Base-by-base conservation (phyloP, 2,329 filamentous ascomycete genomes). In the Zymoseptoria pseudotritici region DNA sequence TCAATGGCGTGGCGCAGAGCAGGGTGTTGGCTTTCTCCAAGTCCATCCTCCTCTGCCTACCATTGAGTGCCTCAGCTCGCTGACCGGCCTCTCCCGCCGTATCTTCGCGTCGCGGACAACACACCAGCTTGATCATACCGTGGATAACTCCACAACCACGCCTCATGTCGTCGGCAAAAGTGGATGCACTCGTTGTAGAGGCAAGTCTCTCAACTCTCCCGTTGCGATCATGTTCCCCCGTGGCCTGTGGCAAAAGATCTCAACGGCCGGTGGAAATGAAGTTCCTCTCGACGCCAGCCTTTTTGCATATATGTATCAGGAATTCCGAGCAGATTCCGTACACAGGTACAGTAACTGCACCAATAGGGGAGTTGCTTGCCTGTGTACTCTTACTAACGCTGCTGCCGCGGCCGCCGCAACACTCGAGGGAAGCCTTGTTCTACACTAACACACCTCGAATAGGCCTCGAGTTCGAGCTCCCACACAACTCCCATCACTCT, bases 161-260 rank as follows among this genome's bases (percentile, higher is more conserved):
- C 19, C 26, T n/a, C 50, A 19, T 20, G 19, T 21, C 21, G 19
- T 21, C 55, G 11, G 29, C 21, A 19, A 52, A 58, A 57, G 58
- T 60, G 36, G 52, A 58, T 60, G 55, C 55, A 53, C 46, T 26
- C 54, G 55, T 54, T 58, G 58, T 55, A 57, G 54, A 31, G 24
- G 46, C 11, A 36, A 51, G 36, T 55, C 29, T 24, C 55, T 57
- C 51, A 36, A 60, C 54, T 46, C 55, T 60, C 55, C 55, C 46
- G 50, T 21, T 7, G 19, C 42, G 49, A 24, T 50, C 24, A 52
- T 24, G 42, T 58, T 20, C 20, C 29, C 54, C 54, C 29, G 31
- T 57, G 26, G 21, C 42, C 24, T 60, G 46, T 31, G 42, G 22
- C 20, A 10, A 55, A 58, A 60, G 58, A 60, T 60, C 50, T 60